Percentiles rank a stretch among this genome's conserved stretches.
Conservation (phyloP, 2,329 filamentous ascomycete species). For the Aspergillus flavus region DNA sequence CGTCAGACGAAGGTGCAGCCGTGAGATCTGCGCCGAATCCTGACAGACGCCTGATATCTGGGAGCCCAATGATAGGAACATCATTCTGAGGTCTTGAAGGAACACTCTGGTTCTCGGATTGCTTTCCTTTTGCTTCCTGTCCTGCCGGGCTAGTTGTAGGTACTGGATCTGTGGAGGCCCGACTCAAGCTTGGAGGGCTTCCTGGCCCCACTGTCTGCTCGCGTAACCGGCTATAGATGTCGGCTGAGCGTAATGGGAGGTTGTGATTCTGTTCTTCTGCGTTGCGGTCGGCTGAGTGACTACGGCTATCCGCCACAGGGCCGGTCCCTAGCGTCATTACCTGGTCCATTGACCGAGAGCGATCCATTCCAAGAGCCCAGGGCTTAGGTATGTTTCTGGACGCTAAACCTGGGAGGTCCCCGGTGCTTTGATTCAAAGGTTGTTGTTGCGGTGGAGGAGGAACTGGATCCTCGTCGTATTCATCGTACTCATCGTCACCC, state of each 20-base stretch:
- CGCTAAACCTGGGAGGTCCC: conserved; percentile 19
- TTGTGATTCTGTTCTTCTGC: conserved; percentile 33
- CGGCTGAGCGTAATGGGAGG: conserved; percentile 69
- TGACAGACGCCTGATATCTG: conserved; percentile 48
- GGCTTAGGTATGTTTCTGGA: conserved; percentile 15
- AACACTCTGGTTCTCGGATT: background rate
- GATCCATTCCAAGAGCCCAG: conserved; percentile 33
- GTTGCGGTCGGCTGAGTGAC: conserved; percentile 21
- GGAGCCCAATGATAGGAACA: conserved; percentile 35
- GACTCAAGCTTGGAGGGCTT: conserved; percentile 50
- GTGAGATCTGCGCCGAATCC: conserved; percentile 37
- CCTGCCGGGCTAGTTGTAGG: background rate
- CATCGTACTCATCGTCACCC: conserved; percentile 69
- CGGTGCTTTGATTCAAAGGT: conserved; percentile 31
- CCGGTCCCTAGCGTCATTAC: conserved; percentile 19
- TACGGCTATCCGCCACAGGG: conserved; percentile 28
- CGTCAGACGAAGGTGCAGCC: conserved; percentile 15
- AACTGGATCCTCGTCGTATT: conserved; percentile 63
- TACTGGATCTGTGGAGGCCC: conserved; percentile 7
- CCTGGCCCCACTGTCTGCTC: conserved; percentile 61
- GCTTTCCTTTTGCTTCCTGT: background rate
- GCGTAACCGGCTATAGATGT: conserved; percentile 73
- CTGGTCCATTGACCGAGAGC: conserved; percentile 45
- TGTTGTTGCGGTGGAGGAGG: conserved; percentile 27
- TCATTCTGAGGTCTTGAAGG: conserved; percentile 9